These are phyloP conservation scores for Termitomyces sp. DNA, from an alignment of 768 basidiomycete genomes.

Conservation along the genomic window DNA sequence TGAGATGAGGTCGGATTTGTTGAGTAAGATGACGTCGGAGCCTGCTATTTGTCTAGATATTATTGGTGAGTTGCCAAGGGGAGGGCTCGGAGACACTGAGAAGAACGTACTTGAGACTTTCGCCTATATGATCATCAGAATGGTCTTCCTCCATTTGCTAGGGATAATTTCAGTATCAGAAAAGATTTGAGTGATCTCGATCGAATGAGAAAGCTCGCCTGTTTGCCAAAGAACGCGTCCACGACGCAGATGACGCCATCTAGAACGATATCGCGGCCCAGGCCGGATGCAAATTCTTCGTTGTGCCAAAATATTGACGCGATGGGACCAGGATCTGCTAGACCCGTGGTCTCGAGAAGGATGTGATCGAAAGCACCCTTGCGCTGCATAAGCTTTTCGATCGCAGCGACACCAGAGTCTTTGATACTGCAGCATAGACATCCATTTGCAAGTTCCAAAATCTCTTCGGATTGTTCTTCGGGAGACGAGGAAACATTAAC, in stretches of 20 bases:
- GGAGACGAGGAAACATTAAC: slow-evolving; percentile 78
- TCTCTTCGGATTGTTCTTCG: slow-evolving; percentile 69
- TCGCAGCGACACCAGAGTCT: slow-evolving; percentile 87
- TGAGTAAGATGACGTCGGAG: slow-evolving; percentile 87
- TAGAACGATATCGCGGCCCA: slow-evolving; percentile 64
- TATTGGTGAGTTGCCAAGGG: background rate
- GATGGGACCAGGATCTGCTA: slow-evolving; percentile 94
- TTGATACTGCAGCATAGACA: slow-evolving; percentile 99
- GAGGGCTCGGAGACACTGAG: too few relatives aligned
- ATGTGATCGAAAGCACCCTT: slow-evolving; percentile 94
- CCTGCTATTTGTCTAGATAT: slow-evolving; percentile 79
- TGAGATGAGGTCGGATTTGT: slow-evolving; percentile 80
- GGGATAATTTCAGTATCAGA: background rate
- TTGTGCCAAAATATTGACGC: slow-evolving; percentile 86
- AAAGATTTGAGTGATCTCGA: background rate
- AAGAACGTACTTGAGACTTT: slow-evolving; percentile 65
- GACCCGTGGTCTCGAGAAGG: slow-evolving; percentile 89
- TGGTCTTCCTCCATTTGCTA: slow-evolving; percentile 88
- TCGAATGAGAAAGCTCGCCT: slow-evolving; percentile 19
- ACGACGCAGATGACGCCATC: slow-evolving; percentile 94
- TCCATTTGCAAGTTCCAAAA: slow-evolving; percentile 92
- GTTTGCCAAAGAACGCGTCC: slow-evolving; percentile 76
- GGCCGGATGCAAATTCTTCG: slow-evolving; percentile 68
- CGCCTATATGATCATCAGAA: slow-evolving; percentile 55
- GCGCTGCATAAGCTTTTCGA: slow-evolving; percentile 84